A percentile compares a stretch with the other conserved stretches of the same genome.
Evolutionary conservation across 2,329 filamentous ascomycete species (phyloP).

Genomic region (Beauveria brongniartii): DNA sequence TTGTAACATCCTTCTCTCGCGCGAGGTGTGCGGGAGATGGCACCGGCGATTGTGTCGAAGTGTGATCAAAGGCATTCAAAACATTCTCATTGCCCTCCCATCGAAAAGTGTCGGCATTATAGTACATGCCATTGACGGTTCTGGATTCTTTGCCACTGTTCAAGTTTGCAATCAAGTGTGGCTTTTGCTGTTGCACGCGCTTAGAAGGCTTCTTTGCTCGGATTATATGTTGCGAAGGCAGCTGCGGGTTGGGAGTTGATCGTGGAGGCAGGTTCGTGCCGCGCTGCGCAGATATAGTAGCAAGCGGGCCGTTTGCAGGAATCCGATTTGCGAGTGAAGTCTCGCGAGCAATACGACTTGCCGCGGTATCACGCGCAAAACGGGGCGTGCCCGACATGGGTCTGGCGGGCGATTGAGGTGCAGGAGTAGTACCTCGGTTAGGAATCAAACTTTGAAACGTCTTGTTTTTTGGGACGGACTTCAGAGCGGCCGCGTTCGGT

Average conservation of each 20-base stretch:
- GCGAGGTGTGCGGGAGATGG: slow-evolving; percentile 30
- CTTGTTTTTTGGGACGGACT: slow-evolving; percentile 50
- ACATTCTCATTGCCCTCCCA: slow-evolving; percentile 98
- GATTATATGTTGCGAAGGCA: slow-evolving; percentile 29
- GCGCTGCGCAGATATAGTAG: slow-evolving; percentile 47
- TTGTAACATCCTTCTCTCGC: slow-evolving; percentile 50
- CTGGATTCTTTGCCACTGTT: slow-evolving; percentile 67
- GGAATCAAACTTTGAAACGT: slow-evolving; percentile 47
- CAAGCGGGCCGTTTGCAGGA: slow-evolving; percentile 44
- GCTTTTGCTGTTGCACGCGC: slow-evolving; percentile 60
- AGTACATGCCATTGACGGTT: slow-evolving; percentile 90
- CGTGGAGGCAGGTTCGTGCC: slow-evolving; percentile 45
- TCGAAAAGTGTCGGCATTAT: slow-evolving; percentile 75
- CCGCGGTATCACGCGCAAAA: slow-evolving; percentile 58
- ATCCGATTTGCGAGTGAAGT: slow-evolving; percentile 52
- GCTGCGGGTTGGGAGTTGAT: slow-evolving; percentile 36
- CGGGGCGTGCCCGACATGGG: slow-evolving; percentile 44
- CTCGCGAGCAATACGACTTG: slow-evolving; percentile 58
- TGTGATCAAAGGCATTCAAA: slow-evolving; percentile 66
- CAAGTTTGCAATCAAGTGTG: slow-evolving; percentile 83
- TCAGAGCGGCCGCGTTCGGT: slow-evolving; percentile 62
- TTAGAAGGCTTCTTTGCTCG: slow-evolving; percentile 51
- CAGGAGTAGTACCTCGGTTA: slow-evolving; percentile 44
- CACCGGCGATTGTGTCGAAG: slow-evolving; percentile 40
- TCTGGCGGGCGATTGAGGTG: slow-evolving; percentile 49